Evolutionary conservation across 129 eudicot genomes (phyloP), one percentile per base, ranked within the genome.

Genomic region (Escallonia rubra): DNA sequence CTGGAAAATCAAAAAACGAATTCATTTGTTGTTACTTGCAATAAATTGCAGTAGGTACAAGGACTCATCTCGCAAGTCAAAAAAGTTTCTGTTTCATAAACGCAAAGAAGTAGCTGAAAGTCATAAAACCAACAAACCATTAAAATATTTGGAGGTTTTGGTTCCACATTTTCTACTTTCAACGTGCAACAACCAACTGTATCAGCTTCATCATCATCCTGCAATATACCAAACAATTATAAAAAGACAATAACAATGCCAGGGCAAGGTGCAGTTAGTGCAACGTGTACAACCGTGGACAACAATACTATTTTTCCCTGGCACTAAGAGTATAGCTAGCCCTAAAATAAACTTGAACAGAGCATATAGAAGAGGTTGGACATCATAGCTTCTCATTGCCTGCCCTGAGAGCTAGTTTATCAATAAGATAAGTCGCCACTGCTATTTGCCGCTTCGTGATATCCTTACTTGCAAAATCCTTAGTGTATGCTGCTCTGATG

Each of bases 161-260:
- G 96, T 76, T 84, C 91, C 2, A 89, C 96, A 70, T 93, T 93
- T 85, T 86, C 98, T 47, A 89, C 92, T 82, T 93, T 93, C 67
- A 93, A 66, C 0, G 98, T 93, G 69, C 98, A 93, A 76, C 98
- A 93, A 73, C 98, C 98, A 71, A 93, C 98, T 57, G 98, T 93
- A 73, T 93, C 98, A 63, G 98, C 96, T 83, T 93, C 98, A 74
- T 93, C 98, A 58, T 93, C 98, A 75, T 93, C 98, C 98, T 93
- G 80, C 43, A 73, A 71, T 61, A 61, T 15, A 45, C 61, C 43
- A 60, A 60, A 71, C n/a, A 54, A 64, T 45, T 10, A 41, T 65
- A 43, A 65, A 34, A 43, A 48, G 62, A 57, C n/a, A 54, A 43
- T 16, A 23, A 1, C 1, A 23, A 23, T 23, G 34, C 34, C 34